A percentile compares a stretch with the other conserved stretches of the same genome.
Evolutionary conservation across 495 filamentous ascomycete species (phyloP).

Genomic region (Lasiosphaeriaceae sp.): DNA sequence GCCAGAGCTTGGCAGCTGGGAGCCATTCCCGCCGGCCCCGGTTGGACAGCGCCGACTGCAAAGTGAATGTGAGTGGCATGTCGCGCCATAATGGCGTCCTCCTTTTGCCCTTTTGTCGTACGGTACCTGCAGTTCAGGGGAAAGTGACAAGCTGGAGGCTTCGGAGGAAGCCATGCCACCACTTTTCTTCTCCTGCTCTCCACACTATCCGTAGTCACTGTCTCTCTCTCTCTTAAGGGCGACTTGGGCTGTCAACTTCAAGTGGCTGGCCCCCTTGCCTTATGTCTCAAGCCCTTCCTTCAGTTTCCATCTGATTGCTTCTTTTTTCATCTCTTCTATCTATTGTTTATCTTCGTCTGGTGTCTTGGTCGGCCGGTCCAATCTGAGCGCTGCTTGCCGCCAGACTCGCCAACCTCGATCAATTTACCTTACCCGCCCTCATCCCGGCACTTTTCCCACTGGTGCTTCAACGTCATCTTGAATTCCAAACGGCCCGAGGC

Average conservation of each 20-base stretch:
- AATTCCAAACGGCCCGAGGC: conserved; percentile 7
- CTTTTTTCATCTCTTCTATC: neutral
- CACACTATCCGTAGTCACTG: too few relatives aligned
- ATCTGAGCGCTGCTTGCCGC: too few relatives aligned
- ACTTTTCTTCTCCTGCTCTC: neutral
- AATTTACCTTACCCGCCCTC: neutral
- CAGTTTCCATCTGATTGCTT: neutral
- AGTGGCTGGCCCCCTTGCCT: neutral
- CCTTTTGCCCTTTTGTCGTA: neutral
- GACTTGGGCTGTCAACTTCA: neutral
- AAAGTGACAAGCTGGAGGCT: neutral
- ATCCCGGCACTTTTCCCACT: neutral
- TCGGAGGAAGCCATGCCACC: neutral
- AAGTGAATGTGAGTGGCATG: neutral
- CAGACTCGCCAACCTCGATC: neutral
- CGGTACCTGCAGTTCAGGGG: neutral
- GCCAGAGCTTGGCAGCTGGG: neutral
- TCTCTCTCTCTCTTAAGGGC: neutral
- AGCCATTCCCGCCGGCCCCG: neutral
- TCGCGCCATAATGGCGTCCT: neutral
- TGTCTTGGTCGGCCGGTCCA: neutral
- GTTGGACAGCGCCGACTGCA: neutral
- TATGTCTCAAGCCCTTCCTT: too few relatives aligned
- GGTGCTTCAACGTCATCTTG: conserved; percentile 7
- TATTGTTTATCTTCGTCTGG: neutral